Conservation (phyloP, 257 asterid species). For the Thymus quinquecostatus region DNA sequence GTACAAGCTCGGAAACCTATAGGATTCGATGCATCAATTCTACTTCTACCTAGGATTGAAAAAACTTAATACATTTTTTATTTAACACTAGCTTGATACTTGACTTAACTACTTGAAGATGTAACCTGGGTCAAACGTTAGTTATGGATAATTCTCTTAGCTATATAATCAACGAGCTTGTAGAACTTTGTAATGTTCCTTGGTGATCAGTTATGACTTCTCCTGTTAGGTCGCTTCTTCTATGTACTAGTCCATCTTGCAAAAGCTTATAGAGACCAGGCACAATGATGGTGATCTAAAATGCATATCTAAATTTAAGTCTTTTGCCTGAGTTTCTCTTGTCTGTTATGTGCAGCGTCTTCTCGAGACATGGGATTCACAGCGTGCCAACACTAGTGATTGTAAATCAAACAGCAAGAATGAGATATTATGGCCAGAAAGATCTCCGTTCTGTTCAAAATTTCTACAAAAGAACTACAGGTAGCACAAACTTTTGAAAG, state of each 20-base stretch:
- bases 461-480: conserved; percentile 67
- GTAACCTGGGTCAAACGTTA: neutral
- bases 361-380: conserved; percentile 73
- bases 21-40: neutral
- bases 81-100: neutral
- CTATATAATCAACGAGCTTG: neutral
- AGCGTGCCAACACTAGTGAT: conserved; percentile 67
- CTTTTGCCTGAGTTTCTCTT: conserved; percentile 26
- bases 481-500: conserved; percentile 40
- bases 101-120: neutral
- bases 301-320: neutral
- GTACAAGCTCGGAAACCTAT: neutral
- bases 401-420: conserved; percentile 44
- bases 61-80: neutral
- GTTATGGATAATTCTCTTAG: neutral
- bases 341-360: conserved; percentile 49
- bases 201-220: neutral
- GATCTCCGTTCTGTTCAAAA: conserved; percentile 53
- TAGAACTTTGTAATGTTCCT: neutral
- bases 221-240: neutral
- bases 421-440: conserved; percentile 55
- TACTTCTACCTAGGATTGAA: conserved; percentile 3
- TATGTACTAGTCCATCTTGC: neutral
- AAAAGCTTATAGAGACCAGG: neutral
- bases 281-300: neutral